A percentile compares a stretch with the other conserved stretches of the same genome.
phyloP scores from a whole-genome alignment of 2,329 filamentous ascomycete genomes.

The Colletotrichum lini region DNA sequence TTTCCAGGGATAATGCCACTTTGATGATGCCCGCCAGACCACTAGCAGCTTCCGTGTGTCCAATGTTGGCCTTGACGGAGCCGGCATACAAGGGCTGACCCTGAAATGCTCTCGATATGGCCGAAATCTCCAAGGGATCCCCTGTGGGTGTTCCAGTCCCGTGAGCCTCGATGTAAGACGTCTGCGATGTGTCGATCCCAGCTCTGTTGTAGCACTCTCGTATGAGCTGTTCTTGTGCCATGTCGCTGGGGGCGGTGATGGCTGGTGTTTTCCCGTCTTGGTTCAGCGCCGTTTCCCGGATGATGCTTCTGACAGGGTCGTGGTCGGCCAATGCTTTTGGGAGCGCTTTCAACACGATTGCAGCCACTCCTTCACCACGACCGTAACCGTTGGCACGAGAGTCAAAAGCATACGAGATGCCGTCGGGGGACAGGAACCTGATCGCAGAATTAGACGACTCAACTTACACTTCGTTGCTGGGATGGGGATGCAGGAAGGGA shows the following conservation, averaged over 20 bases:
- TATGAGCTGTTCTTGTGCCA: conserved; percentile 50
- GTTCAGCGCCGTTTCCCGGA: background rate
- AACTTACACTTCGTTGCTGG: too few species aligned
- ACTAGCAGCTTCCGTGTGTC: conserved; percentile 66
- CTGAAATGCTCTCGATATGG: background rate
- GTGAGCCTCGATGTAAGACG: conserved; percentile 44
- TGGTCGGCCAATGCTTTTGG: too few species aligned
- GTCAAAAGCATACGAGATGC: too few species aligned
- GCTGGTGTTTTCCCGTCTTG: background rate
- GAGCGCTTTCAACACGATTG: too few species aligned
- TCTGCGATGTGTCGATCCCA: conserved; percentile 44
- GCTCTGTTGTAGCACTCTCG: conserved; percentile 47
- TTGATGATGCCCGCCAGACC: conserved; percentile 68
- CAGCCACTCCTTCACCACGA: too few species aligned
- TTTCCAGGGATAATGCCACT: conserved; percentile 62
- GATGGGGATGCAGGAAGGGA: too few species aligned
- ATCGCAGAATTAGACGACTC: too few species aligned
- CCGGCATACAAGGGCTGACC: conserved; percentile 61
- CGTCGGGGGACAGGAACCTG: too few species aligned
- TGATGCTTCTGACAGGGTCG: background rate
- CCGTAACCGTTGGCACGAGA: too few species aligned
- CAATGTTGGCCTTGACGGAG: conserved; percentile 68
- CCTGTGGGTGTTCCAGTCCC: conserved; percentile 2
- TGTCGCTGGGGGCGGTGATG: conserved; percentile 1
- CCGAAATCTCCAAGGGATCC: conserved; percentile 7